Evolutionary conservation across 441 rosid species (phyloP).

Genomic region (Erodium chrysanthum): DNA sequence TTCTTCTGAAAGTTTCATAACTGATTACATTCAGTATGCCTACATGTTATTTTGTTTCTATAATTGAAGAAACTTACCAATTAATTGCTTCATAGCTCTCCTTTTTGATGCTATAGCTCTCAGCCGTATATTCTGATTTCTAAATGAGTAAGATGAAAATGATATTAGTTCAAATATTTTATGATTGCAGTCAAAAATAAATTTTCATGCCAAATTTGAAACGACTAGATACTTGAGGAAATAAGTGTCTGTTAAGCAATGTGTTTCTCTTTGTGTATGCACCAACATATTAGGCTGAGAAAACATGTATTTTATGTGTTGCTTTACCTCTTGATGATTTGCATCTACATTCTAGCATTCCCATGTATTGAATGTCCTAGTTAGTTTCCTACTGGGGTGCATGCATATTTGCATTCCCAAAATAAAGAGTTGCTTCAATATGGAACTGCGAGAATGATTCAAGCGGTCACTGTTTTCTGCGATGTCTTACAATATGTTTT

Average conservation of each 20-base stretch:
- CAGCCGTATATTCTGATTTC: background rate
- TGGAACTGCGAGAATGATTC: background rate
- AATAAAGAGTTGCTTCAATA: background rate
- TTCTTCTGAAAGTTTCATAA: no score
- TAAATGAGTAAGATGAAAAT: background rate
- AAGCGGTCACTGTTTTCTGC: conserved; percentile 1
- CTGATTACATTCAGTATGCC: no score
- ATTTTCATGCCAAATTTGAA: background rate
- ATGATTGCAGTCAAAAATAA: background rate
- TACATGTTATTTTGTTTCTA: no score
- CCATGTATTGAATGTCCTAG: background rate
- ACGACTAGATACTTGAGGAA: background rate
- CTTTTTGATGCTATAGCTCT: no score
- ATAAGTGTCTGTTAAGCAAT: background rate
- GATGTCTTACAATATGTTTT: conserved; percentile 9
- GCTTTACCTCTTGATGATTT: background rate
- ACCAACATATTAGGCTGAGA: background rate
- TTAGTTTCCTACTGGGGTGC: background rate
- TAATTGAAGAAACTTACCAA: no score
- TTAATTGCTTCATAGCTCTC: no score
- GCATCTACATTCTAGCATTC: background rate
- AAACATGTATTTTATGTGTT: background rate
- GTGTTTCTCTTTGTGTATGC: background rate
- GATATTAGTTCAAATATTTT: background rate
- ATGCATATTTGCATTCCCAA: background rate